phyloP scores from a whole-genome alignment of 768 basidiomycete genomes.

The Lenzites betulinus region DNA sequence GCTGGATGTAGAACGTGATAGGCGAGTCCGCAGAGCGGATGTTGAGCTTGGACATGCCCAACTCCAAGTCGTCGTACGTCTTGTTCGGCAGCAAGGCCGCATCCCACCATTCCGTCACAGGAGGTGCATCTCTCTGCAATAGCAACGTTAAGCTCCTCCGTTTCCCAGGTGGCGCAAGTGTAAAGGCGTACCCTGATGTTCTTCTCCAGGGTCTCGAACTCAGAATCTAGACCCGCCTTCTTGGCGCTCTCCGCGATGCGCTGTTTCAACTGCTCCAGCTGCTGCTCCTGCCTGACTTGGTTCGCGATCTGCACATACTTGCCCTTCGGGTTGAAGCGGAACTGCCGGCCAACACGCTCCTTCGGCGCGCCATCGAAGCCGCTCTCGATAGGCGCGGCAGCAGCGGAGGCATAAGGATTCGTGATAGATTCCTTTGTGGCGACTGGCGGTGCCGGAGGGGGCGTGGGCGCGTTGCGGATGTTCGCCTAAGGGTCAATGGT shows the following conservation, averaged over 20 bases:
- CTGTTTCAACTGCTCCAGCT: slow-evolving; percentile 89
- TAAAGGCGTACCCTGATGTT: slow-evolving; percentile 68
- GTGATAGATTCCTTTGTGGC: slow-evolving; percentile 44
- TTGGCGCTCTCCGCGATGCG: slow-evolving; percentile 90
- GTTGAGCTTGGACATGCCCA: slow-evolving; percentile 58
- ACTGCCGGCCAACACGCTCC: slow-evolving; percentile 65
- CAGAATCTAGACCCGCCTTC: slow-evolving; percentile 94
- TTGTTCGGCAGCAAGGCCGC: slow-evolving; percentile 78
- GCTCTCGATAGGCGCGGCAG: slow-evolving; percentile 51
- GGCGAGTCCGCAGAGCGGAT: slow-evolving; percentile 71
- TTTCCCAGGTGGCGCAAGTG: not conserved
- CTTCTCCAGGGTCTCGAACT: slow-evolving; percentile 88
- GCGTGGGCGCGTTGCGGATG: slow-evolving; percentile 69
- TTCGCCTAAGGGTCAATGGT: slow-evolving; percentile 61
- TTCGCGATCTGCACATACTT: slow-evolving; percentile 81
- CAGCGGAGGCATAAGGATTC: slow-evolving; percentile 78
- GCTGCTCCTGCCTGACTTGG: slow-evolving; percentile 69
- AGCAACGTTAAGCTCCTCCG: not conserved
- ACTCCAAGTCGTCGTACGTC: slow-evolving; percentile 72
- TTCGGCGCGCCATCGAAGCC: slow-evolving; percentile 75
- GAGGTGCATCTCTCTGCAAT: slow-evolving; percentile 78
- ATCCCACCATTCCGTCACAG: slow-evolving; percentile 98
- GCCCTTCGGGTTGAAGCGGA: slow-evolving; percentile 92
- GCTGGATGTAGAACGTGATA: slow-evolving; percentile 90
- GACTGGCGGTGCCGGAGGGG: slow-evolving; percentile 46